A percentile compares a stretch with the other conserved stretches of the same genome.
These are phyloP conservation scores for Chimonanthus salicifolius DNA, from an alignment of 164 flowering plant genomes.

Conservation along the genomic window DNA sequence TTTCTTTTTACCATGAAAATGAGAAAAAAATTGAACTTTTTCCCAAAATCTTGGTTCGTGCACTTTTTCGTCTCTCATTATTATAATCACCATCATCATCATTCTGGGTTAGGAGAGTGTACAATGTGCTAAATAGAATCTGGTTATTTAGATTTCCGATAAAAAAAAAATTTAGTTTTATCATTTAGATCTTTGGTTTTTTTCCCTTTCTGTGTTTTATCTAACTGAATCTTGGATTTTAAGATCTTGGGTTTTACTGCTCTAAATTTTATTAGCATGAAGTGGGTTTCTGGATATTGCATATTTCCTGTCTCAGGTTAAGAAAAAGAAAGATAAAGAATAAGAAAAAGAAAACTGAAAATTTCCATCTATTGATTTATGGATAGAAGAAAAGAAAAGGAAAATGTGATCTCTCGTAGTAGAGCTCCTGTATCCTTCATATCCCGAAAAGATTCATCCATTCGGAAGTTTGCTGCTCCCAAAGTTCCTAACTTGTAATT, in stretches of 20 bases:
- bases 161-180: too few species aligned
- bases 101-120: neutral
- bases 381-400: too few species aligned
- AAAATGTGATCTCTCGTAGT: too few species aligned
- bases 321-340: too few species aligned
- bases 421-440: too few species aligned
- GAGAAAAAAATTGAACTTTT: neutral
- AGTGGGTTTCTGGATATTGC: neutral
- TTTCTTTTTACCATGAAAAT: neutral
- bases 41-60: neutral
- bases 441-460: too few species aligned
- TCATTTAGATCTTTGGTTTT: neutral
- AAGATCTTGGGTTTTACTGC: slow-evolving; percentile 2
- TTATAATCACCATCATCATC: neutral
- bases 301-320: too few species aligned
- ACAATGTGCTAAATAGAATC: neutral
- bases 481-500: too few species aligned
- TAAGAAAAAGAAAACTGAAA: too few species aligned
- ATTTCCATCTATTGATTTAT: too few species aligned
- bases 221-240: neutral
- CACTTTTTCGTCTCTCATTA: neutral
- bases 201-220: neutral
- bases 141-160: neutral
- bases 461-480: too few species aligned
- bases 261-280: neutral